phyloP scores from a whole-genome alignment of 2,329 filamentous ascomycete species.

The Pochonia chlamydosporia region DNA sequence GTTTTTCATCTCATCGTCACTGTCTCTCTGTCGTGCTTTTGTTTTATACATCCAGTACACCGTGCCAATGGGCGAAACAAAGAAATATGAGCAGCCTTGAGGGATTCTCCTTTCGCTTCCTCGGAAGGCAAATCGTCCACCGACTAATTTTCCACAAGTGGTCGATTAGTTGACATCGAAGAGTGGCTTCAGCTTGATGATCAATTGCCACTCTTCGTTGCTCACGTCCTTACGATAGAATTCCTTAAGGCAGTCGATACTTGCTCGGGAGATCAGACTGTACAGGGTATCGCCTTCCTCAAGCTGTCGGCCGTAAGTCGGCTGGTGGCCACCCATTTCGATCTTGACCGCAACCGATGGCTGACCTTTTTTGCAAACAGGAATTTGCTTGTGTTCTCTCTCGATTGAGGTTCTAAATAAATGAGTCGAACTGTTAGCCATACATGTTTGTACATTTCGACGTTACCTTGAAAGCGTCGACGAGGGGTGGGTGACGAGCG shows the following conservation, averaged over 20 bases:
- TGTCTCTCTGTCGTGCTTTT: neutral
- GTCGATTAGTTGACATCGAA: slow-evolving; percentile 72
- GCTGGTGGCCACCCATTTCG: slow-evolving; percentile 86
- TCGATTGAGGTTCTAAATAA: slow-evolving; percentile 78
- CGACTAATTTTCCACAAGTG: no score
- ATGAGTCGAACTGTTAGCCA: neutral
- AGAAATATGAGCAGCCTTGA: neutral
- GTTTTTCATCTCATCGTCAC: neutral
- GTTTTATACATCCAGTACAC: neutral
- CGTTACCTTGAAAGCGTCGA: no score
- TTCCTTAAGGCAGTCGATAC: slow-evolving; percentile 93
- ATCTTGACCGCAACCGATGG: slow-evolving; percentile 98
- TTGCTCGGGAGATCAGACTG: slow-evolving; percentile 77
- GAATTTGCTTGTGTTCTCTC: slow-evolving; percentile 93
- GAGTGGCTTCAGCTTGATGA: slow-evolving; percentile 90
- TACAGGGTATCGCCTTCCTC: slow-evolving; percentile 88
- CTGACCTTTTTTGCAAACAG: slow-evolving; percentile 88
- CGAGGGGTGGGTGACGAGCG: no score
- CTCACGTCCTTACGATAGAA: slow-evolving; percentile 84
- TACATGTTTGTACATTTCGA: no score
- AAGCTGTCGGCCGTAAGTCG: slow-evolving; percentile 87
- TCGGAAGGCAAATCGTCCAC: neutral
- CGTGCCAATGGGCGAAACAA: neutral
- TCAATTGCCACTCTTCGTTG: slow-evolving; percentile 90
- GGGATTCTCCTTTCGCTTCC: no score